These are phyloP conservation scores for Colletotrichum lini DNA, from an alignment of 2,329 filamentous ascomycete genomes.

Conservation along the genomic window DNA sequence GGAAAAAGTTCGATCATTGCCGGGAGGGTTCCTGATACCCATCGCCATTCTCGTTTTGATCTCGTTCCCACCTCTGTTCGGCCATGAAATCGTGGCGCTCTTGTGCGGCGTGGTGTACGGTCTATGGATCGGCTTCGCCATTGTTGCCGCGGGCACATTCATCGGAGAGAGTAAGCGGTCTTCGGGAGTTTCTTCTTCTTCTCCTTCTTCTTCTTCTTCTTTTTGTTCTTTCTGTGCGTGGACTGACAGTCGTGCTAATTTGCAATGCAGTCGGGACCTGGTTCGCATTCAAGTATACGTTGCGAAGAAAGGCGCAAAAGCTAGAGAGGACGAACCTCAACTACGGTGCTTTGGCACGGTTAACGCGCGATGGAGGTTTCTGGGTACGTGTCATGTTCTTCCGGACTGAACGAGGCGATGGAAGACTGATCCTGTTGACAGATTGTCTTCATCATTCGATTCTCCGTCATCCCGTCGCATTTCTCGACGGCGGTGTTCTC, in stretches of 20 bases:
- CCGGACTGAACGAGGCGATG: background rate
- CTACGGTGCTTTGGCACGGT: constrained; percentile 55
- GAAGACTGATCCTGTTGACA: background rate
- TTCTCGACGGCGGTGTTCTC: constrained; percentile 61
- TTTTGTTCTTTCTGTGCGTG: too few relatives aligned
- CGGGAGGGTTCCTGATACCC: constrained; percentile 57
- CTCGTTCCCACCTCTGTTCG: constrained; percentile 59
- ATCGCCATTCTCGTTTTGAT: constrained; percentile 56
- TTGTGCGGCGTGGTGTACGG: constrained; percentile 59
- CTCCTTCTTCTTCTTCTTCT: too few relatives aligned
- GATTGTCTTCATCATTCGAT: constrained; percentile 57
- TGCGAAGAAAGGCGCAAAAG: constrained; percentile 53
- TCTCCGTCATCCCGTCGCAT: constrained; percentile 58
- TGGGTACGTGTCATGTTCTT: constrained; percentile 43
- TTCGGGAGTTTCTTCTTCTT: too few relatives aligned
- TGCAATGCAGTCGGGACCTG: constrained; percentile 51
- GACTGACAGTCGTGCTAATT: background rate
- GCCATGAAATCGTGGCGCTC: constrained; percentile 58
- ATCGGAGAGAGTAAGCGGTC: constrained; percentile 50
- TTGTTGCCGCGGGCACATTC: constrained; percentile 58
- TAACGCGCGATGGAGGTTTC: constrained; percentile 59
- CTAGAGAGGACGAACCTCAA: constrained; percentile 58
- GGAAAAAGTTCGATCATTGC: constrained; percentile 54
- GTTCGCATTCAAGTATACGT: constrained; percentile 57
- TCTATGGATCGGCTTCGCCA: constrained; percentile 57